These are phyloP conservation scores for Penicillium sumatraense DNA, from an alignment of 2,329 filamentous ascomycete genomes.

Conservation along the genomic window DNA sequence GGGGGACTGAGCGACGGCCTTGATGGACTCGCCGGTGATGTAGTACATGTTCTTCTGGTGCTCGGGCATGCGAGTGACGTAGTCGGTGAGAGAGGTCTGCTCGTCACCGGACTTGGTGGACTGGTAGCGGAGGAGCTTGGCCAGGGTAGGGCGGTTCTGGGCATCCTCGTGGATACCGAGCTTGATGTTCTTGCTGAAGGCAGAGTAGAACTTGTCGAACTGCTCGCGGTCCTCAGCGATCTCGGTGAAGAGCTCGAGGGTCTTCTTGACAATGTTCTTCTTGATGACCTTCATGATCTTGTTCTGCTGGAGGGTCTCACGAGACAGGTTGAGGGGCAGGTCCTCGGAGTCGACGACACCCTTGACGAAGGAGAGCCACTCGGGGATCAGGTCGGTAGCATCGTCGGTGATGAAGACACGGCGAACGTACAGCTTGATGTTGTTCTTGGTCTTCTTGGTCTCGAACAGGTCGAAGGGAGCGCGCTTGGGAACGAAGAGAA, in stretches of 20 bases:
- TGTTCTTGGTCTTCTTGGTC: conserved; percentile 99
- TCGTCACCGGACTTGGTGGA: conserved; percentile 99
- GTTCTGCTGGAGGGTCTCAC: conserved; percentile 99
- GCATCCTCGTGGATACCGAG: conserved; percentile 99
- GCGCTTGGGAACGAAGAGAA: conserved; percentile 99
- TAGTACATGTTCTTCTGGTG: conserved; percentile 99
- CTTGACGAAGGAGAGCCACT: conserved; percentile 99
- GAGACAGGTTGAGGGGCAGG: conserved; percentile 97
- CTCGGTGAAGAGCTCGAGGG: conserved; percentile 98
- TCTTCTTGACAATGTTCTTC: conserved; percentile 99
- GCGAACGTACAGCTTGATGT: conserved; percentile 99
- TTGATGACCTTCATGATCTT: conserved; percentile 99
- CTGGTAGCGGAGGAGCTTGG: conserved; percentile 98
- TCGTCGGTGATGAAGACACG: conserved; percentile 99
- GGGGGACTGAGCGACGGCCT: conserved; percentile 96
- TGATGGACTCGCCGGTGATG: conserved; percentile 99
- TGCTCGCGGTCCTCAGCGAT: conserved; percentile 99
- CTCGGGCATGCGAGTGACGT: conserved; percentile 98
- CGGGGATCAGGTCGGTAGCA: conserved; percentile 96
- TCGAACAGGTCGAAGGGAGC: conserved; percentile 99
- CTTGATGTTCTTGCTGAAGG: conserved; percentile 99
- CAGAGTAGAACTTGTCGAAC: conserved; percentile 99
- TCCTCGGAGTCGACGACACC: conserved; percentile 99
- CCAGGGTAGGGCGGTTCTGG: conserved; percentile 89
- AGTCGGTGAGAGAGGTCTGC: conserved; percentile 91